Evolutionary conservation across 2,329 filamentous ascomycete genomes (phyloP).

Genomic region (Biscogniauxia sp.): DNA sequence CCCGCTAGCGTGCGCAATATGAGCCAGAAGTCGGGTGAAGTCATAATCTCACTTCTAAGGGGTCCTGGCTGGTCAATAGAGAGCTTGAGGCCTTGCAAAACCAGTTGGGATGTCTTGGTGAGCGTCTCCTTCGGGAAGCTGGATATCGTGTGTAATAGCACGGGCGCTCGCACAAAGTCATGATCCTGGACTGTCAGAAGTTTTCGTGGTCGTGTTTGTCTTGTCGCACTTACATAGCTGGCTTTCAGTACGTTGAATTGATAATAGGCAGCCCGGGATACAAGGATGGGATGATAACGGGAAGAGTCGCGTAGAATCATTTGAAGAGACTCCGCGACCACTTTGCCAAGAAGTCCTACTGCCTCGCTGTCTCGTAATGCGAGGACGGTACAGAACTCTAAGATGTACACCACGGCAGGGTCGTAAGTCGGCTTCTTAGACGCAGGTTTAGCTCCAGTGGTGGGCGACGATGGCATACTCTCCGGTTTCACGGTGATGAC

Average conservation of each 20-base stretch:
- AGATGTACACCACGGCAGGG: conserved; percentile 81
- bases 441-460: conserved; percentile 56
- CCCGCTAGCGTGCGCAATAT: conserved; percentile 74
- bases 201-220: background rate
- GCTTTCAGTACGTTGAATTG: conserved; percentile 76
- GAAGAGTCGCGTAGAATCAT: conserved; percentile 75
- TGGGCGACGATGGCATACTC: conserved; percentile 59
- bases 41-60: conserved; percentile 88
- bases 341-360: conserved; percentile 70
- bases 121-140: conserved; percentile 78
- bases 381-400: conserved; percentile 84
- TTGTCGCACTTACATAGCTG: conserved; percentile 69
- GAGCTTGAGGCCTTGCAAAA: conserved; percentile 74
- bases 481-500: conserved; percentile 93
- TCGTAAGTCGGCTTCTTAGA: conserved; percentile 69
- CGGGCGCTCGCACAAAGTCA: conserved; percentile 87
- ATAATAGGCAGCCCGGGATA: conserved; percentile 84
- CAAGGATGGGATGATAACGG: conserved; percentile 76
- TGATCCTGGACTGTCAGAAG: conserved; percentile 60
- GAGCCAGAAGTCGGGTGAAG: conserved; percentile 95
- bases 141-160: conserved; percentile 87
- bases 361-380: conserved; percentile 74
- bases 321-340: conserved; percentile 77
- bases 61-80: conserved; percentile 77
- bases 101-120: conserved; percentile 70